These are phyloP conservation scores for Gracilariopsis chorda DNA, from an alignment of 23 red algal genomes.

Conservation along the genomic window DNA sequence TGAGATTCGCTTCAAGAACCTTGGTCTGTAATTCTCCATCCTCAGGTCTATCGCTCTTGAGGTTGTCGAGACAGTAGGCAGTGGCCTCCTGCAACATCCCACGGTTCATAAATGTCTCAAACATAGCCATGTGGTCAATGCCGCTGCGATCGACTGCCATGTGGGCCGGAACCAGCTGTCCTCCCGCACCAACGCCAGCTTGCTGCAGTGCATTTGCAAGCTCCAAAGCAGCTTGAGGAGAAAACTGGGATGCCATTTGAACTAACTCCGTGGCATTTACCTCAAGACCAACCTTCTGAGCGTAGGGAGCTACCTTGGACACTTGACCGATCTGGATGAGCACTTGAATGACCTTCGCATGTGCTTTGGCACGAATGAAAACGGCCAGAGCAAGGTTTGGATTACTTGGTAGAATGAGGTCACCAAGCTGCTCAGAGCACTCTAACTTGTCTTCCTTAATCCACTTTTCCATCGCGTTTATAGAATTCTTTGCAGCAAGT, in stretches of 20 bases:
- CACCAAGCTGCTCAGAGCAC: slow-evolving; percentile 92
- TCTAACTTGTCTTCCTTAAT: slow-evolving; percentile 93
- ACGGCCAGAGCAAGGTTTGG: slow-evolving; percentile 87
- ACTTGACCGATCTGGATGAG: slow-evolving; percentile 87
- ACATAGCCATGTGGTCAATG: slow-evolving; percentile 84
- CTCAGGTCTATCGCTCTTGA: slow-evolving; percentile 81
- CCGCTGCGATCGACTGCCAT: slow-evolving; percentile 66
- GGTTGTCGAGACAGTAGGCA: slow-evolving; percentile 87
- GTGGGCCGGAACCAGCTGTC: slow-evolving; percentile 65
- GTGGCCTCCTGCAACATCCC: slow-evolving; percentile 97
- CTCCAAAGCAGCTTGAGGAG: slow-evolving; percentile 77
- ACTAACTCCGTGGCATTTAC: slow-evolving; percentile 78
- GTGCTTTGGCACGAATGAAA: slow-evolving; percentile 88
- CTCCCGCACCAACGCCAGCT: slow-evolving; percentile 55
- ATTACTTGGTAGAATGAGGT: slow-evolving; percentile 79
- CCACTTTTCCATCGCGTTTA: slow-evolving; percentile 91
- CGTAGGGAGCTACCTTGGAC: slow-evolving; percentile 74
- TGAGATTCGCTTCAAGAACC: slow-evolving; percentile 91
- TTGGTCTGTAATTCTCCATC: slow-evolving; percentile 93
- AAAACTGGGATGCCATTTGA: slow-evolving; percentile 72
- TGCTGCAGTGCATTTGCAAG: slow-evolving; percentile 78
- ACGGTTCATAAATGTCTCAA: slow-evolving; percentile 93
- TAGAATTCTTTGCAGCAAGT: slow-evolving; percentile 63
- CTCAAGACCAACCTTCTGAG: slow-evolving; percentile 72
- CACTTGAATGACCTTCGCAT: slow-evolving; percentile 93